Base-by-base conservation (phyloP, 371 early-diverging fungal species). In the Blastocladiella emersonii region DNA sequence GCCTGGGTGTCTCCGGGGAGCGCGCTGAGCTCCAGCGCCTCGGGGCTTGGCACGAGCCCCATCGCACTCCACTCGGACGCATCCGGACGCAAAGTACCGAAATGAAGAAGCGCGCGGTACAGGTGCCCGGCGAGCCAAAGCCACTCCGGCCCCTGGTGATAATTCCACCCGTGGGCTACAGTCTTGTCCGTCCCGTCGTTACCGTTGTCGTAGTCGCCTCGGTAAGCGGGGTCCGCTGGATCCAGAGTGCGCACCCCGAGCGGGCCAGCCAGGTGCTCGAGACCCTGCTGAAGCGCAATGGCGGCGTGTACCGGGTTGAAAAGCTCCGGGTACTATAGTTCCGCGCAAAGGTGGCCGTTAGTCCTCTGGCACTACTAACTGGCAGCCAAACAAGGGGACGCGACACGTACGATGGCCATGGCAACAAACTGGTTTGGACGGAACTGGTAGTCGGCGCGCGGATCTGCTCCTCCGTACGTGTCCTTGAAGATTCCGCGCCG, bases 61-160 rank as follows among this genome's bases (percentile, higher is more conserved):
- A n/a, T n/a, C n/a, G n/a, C n/a, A n/a, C n/a, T n/a, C n/a, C n/a
- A n/a, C n/a, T n/a, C n/a, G n/a, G n/a, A n/a, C n/a, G n/a, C n/a
- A n/a, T n/a, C n/a, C n/a, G n/a, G n/a, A n/a, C n/a, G n/a, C n/a
- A n/a, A n/a, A n/a, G n/a, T n/a, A n/a, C n/a, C n/a, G n/a, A n/a
- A n/a, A n/a, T n/a, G n/a, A n/a, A n/a, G n/a, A n/a, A n/a, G n/a
- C n/a, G n/a, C n/a, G n/a, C 89, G 84, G 61, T 94, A 75, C 72
- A 85, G 95, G 75, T 85, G 93, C 0, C 94, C 95, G 0, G 84
- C 77, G 19, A 81, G 79, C 95, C 95, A 98, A 8, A 95, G 77
- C 98, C 98, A 98, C 80, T 98, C 98, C 70, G 87, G 87, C 6
- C 96, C 98, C 67, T 96, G 92, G 68, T 98, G 97, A 69, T 98